Conservation (phyloP, 352 stramenopile genomes). For the Pythium aphanidermatum region DNA sequence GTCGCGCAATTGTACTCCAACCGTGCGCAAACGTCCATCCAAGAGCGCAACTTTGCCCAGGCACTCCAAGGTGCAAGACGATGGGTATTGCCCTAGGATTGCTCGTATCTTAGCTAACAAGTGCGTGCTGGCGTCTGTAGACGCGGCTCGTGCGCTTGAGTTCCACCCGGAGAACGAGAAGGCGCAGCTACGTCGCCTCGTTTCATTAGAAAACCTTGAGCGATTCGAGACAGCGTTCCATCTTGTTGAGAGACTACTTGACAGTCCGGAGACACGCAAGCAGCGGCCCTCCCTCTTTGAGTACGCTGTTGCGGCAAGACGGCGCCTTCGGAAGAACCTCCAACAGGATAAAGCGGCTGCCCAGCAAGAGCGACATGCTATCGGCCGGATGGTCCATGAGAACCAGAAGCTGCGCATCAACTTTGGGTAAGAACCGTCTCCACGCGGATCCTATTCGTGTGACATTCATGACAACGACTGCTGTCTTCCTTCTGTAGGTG, state of each 20-base stretch:
- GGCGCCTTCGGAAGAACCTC: constrained; percentile 50
- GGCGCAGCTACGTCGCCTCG: constrained; percentile 45
- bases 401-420: constrained; percentile 78
- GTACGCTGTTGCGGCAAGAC: constrained; percentile 41
- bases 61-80: constrained; percentile 38
- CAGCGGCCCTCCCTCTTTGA: constrained; percentile 33
- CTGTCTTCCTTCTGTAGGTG: constrained; percentile 22
- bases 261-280: constrained; percentile 6
- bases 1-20: constrained; percentile 53
- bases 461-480: constrained; percentile 10
- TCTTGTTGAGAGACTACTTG: constrained; percentile 39
- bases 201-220: constrained; percentile 74
- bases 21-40: constrained; percentile 58
- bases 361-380: constrained; percentile 37
- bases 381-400: constrained; percentile 72
- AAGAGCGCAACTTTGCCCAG: constrained; percentile 64
- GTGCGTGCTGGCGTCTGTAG: constrained; percentile 16
- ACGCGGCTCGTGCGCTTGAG: constrained; percentile 47
- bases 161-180: constrained; percentile 59
- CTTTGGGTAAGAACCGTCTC: constrained; percentile 40
- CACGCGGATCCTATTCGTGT: neutral
- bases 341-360: constrained; percentile 45
- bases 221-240: constrained; percentile 57
- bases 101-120: neutral
- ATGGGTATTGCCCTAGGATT: neutral